phyloP scores from a whole-genome alignment of 2,329 filamentous ascomycete species.

The Fusarium protoensiforme region DNA sequence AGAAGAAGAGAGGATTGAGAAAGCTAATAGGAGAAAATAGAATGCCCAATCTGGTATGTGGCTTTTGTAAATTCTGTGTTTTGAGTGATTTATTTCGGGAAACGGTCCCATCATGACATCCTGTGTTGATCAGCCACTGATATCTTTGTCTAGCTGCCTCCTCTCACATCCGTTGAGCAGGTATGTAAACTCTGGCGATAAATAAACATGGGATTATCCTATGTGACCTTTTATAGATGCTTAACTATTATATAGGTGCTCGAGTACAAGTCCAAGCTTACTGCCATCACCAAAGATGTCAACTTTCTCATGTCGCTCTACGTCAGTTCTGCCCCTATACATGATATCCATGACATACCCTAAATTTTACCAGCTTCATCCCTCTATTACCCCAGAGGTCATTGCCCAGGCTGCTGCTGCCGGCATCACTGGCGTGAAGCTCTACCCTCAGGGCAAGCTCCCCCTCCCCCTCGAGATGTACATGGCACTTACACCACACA shows the following conservation, averaged over 20 bases:
- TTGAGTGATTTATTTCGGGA: background rate
- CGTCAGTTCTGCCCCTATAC: constrained; percentile 44
- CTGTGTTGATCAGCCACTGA: constrained; percentile 7
- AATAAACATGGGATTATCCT: background rate
- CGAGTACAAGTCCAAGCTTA: constrained; percentile 72
- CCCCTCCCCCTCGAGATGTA: background rate
- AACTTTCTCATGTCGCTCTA: constrained; percentile 81
- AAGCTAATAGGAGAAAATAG: constrained; percentile 36
- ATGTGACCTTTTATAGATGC: background rate
- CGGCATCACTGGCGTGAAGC: constrained; percentile 78
- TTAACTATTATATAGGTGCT: constrained; percentile 59
- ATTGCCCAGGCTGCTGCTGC: constrained; percentile 79
- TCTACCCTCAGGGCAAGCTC: constrained; percentile 66
- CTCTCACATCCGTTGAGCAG: constrained; percentile 29
- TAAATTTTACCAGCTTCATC: constrained; percentile 57
- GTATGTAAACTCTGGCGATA: constrained; percentile 10
- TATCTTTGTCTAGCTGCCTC: constrained; percentile 21
- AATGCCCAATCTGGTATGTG: constrained; percentile 70
- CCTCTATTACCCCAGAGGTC: constrained; percentile 72
- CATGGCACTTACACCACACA: constrained; percentile 32
- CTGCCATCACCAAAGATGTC: constrained; percentile 69
- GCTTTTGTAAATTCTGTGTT: constrained; percentile 2
- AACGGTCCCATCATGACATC: background rate
- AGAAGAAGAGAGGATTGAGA: constrained; percentile 19
- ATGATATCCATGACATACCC: background rate